These are phyloP conservation scores for Gaeumannomyces sp. DNA, from an alignment of 2,329 filamentous ascomycete species.

Conservation along the genomic window DNA sequence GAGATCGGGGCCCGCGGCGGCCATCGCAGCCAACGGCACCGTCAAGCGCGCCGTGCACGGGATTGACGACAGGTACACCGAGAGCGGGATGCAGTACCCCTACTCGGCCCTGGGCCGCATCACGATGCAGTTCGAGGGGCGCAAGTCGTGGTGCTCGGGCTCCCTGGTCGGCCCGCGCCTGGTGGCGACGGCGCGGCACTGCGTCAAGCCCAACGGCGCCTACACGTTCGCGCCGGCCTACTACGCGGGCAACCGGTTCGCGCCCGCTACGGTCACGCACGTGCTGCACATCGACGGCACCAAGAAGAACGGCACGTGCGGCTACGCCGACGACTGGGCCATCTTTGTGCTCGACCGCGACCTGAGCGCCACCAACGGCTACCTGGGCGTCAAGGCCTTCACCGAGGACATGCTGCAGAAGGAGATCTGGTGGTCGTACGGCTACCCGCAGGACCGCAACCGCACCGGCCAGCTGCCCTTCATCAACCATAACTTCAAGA, in stretches of 20 bases:
- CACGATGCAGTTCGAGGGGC: background rate
- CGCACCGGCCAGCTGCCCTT: slow-evolving; percentile 6
- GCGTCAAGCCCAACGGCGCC: slow-evolving; percentile 1
- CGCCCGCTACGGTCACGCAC: background rate
- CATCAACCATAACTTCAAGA: background rate
- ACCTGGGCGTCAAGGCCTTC: slow-evolving; percentile 1
- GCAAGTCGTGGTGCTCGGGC: background rate
- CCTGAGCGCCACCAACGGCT: slow-evolving; percentile 6
- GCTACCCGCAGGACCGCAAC: slow-evolving; percentile 6
- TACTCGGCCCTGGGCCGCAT: slow-evolving; percentile 3
- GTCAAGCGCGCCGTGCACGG: slow-evolving; percentile 4
- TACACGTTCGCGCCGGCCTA: slow-evolving; percentile 8
- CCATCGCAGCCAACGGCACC: background rate
- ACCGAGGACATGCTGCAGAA: background rate
- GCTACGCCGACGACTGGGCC: slow-evolving; percentile 7
- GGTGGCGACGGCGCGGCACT: slow-evolving; percentile 7
- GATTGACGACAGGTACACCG: background rate
- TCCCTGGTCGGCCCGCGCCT: slow-evolving; percentile 2
- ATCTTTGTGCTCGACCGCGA: background rate
- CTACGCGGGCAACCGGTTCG: background rate
- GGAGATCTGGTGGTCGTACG: slow-evolving; percentile 1
- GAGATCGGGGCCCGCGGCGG: background rate
- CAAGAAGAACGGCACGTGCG: background rate
- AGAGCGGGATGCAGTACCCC: slow-evolving; percentile 4
- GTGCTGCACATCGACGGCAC: background rate